phyloP scores from a whole-genome alignment of 495 filamentous ascomycete genomes.

The Pseudotulostoma volvatum region DNA sequence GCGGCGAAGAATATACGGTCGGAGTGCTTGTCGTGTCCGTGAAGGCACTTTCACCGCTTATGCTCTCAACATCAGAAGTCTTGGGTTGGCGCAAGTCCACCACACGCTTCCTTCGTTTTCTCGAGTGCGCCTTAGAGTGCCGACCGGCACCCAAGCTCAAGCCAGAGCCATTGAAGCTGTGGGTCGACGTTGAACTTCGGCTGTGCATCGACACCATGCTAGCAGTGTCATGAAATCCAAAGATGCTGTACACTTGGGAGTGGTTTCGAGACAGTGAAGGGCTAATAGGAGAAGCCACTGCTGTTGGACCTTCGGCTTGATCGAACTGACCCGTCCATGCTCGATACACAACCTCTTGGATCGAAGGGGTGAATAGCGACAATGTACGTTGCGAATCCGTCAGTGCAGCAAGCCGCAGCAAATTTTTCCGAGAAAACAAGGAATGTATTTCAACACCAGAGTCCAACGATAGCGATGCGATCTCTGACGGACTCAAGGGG shows the following conservation, averaged over 20 bases:
- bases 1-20: slow-evolving; percentile 27
- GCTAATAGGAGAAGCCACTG: slow-evolving; percentile 37
- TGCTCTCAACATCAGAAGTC: slow-evolving; percentile 36
- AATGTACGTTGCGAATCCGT: slow-evolving; percentile 73
- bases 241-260: slow-evolving; percentile 41
- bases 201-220: slow-evolving; percentile 27
- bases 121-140: slow-evolving; percentile 46
- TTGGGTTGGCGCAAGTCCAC: slow-evolving; percentile 67
- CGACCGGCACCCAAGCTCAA: slow-evolving; percentile 47
- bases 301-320: slow-evolving; percentile 40
- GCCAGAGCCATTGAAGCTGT: slow-evolving; percentile 33
- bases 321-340: slow-evolving; percentile 82
- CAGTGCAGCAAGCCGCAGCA: slow-evolving; percentile 58
- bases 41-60: slow-evolving; percentile 32
- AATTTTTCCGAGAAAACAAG: slow-evolving; percentile 80
- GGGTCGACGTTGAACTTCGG: slow-evolving; percentile 17
- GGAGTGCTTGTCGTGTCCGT: slow-evolving; percentile 24
- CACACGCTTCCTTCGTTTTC: slow-evolving; percentile 83
- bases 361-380: slow-evolving; percentile 69
- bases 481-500: slow-evolving; percentile 52
- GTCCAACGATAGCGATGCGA: slow-evolving; percentile 59
- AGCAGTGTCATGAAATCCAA: slow-evolving; percentile 35
- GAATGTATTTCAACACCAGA: slow-evolving; percentile 60
- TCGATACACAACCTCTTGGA: slow-evolving; percentile 71
- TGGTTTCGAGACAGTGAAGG: slow-evolving; percentile 39